phyloP scores from a whole-genome alignment of 768 basidiomycete genomes.

The Hortiboletus campestris region DNA sequence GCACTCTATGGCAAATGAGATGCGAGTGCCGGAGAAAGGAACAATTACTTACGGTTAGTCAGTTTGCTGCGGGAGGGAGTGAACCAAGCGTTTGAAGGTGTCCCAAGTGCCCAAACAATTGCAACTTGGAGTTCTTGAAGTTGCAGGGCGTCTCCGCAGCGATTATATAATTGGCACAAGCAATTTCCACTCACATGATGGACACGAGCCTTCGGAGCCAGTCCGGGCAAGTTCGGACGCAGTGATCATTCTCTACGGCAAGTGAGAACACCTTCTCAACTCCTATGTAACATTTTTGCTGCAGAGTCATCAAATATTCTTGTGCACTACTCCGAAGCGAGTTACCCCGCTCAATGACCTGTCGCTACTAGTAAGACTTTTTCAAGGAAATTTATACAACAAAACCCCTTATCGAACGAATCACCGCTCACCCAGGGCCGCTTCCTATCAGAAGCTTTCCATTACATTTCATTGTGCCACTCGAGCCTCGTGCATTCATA shows the following conservation, averaged over 20 bases:
- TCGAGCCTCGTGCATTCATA: neutral
- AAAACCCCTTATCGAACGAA: no score
- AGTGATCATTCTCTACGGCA: slow-evolving; percentile 5
- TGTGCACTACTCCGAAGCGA: neutral
- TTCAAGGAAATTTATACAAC: neutral
- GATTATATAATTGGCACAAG: neutral
- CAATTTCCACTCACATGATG: no score
- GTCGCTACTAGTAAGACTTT: no score
- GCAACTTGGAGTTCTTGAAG: no score
- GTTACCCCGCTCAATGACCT: neutral
- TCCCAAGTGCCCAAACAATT: neutral
- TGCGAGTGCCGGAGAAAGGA: neutral
- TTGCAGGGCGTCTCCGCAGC: slow-evolving; percentile 1
- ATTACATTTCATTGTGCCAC: no score
- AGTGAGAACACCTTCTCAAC: no score
- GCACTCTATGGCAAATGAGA: slow-evolving; percentile 46
- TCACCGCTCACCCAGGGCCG: no score
- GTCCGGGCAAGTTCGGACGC: no score
- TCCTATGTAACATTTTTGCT: neutral
- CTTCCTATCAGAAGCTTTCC: no score
- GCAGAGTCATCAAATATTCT: no score
- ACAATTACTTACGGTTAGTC: neutral
- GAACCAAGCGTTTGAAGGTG: neutral
- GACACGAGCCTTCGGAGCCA: no score
- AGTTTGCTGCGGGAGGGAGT: neutral